Conservation (phyloP, 2,329 filamentous ascomycete genomes). For the Tolypocladium tundrense region DNA sequence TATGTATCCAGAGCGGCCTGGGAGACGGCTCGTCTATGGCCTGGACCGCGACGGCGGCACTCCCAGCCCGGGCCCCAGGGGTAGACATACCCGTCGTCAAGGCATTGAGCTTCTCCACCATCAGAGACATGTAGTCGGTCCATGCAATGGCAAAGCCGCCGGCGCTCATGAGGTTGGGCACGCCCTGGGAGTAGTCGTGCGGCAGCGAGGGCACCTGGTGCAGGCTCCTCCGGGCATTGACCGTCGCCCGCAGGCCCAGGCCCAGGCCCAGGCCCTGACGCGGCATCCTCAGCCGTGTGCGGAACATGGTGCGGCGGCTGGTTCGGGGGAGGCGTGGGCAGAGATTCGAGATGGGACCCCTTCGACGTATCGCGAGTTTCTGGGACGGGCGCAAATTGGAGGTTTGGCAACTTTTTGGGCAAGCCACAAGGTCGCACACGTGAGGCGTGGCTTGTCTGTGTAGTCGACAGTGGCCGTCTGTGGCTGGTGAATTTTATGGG, state of each 20-base stretch:
- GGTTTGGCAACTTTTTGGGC: neutral
- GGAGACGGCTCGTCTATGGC: neutral
- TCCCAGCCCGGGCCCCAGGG: neutral
- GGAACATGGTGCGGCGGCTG: conserved; percentile 31
- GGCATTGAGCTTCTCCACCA: conserved; percentile 67
- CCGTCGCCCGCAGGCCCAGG: conserved; percentile 22
- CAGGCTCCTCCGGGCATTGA: conserved; percentile 27
- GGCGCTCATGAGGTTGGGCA: conserved; percentile 61
- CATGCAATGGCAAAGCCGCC: conserved; percentile 68
- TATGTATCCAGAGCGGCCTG: neutral
- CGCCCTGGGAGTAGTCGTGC: conserved; percentile 37
- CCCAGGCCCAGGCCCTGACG: conserved; percentile 26
- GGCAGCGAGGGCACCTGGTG: conserved; percentile 37
- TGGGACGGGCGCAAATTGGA: neutral
- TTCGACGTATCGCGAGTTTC: neutral
- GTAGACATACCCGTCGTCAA: conserved; percentile 55
- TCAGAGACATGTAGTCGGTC: conserved; percentile 67
- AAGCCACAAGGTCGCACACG: neutral
- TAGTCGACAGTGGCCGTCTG: neutral
- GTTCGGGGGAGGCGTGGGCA: neutral
- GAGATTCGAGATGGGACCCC: neutral
- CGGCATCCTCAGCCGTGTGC: conserved; percentile 43
- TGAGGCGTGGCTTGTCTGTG: neutral
- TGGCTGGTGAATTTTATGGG: neutral
- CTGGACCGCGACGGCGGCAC: neutral